These are phyloP conservation scores for Protomyces inouyei DNA, from an alignment of 1,139 yeast genomes.

Conservation along the genomic window DNA sequence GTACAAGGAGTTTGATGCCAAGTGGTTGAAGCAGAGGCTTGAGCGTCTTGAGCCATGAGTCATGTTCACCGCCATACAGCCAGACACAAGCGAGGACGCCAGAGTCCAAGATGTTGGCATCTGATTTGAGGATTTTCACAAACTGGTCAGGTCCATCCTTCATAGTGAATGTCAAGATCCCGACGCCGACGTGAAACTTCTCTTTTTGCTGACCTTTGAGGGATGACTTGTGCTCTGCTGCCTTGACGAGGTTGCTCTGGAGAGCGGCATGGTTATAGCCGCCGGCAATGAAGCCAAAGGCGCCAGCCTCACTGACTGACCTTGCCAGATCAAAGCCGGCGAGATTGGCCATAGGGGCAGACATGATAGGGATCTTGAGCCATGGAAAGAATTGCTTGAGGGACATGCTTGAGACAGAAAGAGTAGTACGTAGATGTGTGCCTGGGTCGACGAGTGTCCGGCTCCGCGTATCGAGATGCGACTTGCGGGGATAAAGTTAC, in stretches of 20 bases:
- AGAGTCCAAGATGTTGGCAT: slow-evolving; percentile 30
- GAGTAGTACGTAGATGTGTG: too few species aligned
- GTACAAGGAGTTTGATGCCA: slow-evolving; percentile 40
- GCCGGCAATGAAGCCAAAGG: slow-evolving; percentile 48
- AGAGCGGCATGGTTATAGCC: slow-evolving; percentile 40
- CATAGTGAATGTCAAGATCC: slow-evolving; percentile 18
- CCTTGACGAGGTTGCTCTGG: slow-evolving; percentile 27
- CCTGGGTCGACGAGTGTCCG: too few species aligned
- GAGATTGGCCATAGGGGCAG: slow-evolving; percentile 31
- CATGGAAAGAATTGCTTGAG: slow-evolving; percentile 19
- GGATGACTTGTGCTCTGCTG: background rate
- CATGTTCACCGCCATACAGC: slow-evolving; percentile 35
- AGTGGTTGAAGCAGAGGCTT: slow-evolving; percentile 37
- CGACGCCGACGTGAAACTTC: slow-evolving; percentile 27
- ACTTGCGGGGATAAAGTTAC: too few species aligned
- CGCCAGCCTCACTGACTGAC: slow-evolving; percentile 44
- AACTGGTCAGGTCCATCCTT: slow-evolving; percentile 7
- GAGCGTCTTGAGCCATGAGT: slow-evolving; percentile 42
- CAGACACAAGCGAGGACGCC: slow-evolving; percentile 27
- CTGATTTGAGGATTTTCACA: slow-evolving; percentile 3
- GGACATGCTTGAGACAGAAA: background rate
- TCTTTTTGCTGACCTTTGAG: background rate
- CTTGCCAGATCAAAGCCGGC: slow-evolving; percentile 40
- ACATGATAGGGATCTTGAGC: slow-evolving; percentile 25
- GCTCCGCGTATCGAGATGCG: too few species aligned